A percentile compares a stretch with the other conserved stretches of the same genome.
phyloP scores from a whole-genome alignment of 2,329 filamentous ascomycete species.

The Rosellinia necatrix region DNA sequence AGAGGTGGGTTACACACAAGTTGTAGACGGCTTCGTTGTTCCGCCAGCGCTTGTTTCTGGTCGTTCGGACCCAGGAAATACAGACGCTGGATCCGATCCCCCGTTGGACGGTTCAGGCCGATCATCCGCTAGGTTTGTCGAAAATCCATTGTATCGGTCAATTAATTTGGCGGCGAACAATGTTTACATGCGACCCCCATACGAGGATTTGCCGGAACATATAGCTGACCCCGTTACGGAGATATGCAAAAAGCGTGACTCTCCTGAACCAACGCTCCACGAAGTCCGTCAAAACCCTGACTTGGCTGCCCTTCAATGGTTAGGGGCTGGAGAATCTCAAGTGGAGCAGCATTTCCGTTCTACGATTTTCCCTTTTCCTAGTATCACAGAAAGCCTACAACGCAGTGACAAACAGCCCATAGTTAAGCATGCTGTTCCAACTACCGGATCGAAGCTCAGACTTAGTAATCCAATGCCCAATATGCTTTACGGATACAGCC shows the following conservation, averaged over 20 bases:
- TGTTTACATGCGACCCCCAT: slow-evolving; percentile 29
- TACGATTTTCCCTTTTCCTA: not conserved
- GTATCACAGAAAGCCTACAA: not conserved
- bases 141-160: slow-evolving; percentile 26
- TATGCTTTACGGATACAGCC: not conserved
- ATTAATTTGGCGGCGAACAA: slow-evolving; percentile 34
- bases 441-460: not conserved
- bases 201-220: slow-evolving; percentile 20
- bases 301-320: not conserved
- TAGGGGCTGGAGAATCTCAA: not conserved
- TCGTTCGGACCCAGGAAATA: too few relatives aligned
- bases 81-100: not conserved
- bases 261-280: not conserved
- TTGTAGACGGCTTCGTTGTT: not conserved
- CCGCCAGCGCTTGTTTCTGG: not conserved
- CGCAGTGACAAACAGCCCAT: not conserved
- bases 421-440: not conserved
- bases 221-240: not conserved
- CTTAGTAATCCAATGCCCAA: not conserved
- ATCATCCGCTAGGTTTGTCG: slow-evolving; percentile 27
- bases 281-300: not conserved
- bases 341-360: not conserved
- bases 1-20: not conserved
- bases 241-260: not conserved
- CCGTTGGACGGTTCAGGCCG: not conserved